Evolutionary conservation across 1,139 yeast genomes (phyloP).

Genomic region (Candida sp.): DNA sequence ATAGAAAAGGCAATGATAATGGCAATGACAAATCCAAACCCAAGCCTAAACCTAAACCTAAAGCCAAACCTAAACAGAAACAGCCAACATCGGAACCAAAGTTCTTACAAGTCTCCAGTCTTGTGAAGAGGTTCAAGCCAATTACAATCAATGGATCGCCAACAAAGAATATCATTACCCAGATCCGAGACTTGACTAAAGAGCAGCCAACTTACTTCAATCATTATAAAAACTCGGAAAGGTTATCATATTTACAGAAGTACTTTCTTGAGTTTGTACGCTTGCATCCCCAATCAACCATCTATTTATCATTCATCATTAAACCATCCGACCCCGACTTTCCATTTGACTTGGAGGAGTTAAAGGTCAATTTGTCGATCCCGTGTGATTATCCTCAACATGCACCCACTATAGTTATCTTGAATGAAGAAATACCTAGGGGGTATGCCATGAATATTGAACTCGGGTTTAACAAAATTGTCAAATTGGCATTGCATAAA

Average conservation of each 20-base stretch:
- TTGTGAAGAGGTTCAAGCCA: constrained; percentile 24
- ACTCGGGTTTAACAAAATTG: constrained; percentile 55
- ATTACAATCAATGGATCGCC: constrained; percentile 33
- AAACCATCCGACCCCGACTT: constrained; percentile 73
- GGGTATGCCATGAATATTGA: constrained; percentile 70
- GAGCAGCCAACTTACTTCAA: constrained; percentile 8
- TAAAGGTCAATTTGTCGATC: constrained; percentile 50
- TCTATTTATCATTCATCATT: constrained; percentile 34
- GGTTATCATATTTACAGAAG: constrained; percentile 12
- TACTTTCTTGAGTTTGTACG: constrained; percentile 14
- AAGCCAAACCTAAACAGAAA: not conserved
- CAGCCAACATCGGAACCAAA: constrained; percentile 13
- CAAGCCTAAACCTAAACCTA: not conserved
- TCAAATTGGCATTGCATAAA: constrained; percentile 23
- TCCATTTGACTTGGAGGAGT: constrained; percentile 56
- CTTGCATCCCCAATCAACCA: constrained; percentile 14
- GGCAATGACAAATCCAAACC: too few relatives aligned
- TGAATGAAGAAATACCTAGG: constrained; percentile 68
- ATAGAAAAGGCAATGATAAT: too few relatives aligned
- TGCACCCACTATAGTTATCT: constrained; percentile 48
- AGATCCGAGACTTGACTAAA: constrained; percentile 10
- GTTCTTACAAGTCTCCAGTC: constrained; percentile 22
- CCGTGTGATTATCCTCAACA: constrained; percentile 48
- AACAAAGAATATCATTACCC: constrained; percentile 15
- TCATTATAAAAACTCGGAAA: constrained; percentile 8